Conservation (phyloP, 495 filamentous ascomycete species). For the Coniosporium apollinis region DNA sequence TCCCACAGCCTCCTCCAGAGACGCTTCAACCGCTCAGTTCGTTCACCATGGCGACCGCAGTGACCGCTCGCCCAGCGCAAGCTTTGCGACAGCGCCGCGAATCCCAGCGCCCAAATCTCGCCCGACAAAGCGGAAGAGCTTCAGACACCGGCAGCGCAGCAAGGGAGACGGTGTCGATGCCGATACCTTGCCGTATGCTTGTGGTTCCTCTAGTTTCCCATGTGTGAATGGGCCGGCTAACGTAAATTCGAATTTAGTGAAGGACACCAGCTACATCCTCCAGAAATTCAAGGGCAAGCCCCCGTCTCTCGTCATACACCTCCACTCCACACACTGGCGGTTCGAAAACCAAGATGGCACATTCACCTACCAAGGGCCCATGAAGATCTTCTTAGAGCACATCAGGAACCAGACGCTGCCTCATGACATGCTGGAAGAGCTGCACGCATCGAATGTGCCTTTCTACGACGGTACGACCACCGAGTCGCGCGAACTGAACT, state of each 20-base stretch:
- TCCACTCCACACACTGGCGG: slow-evolving; percentile 71
- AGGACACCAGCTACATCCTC: slow-evolving; percentile 56
- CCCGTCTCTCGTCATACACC: slow-evolving; percentile 73
- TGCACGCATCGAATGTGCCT: slow-evolving; percentile 44
- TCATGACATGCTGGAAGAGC: slow-evolving; percentile 57
- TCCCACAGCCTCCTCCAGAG: too few relatives aligned
- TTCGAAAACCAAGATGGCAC: slow-evolving; percentile 91
- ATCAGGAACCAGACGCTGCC: slow-evolving; percentile 48
- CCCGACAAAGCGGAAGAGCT: neutral
- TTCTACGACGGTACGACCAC: slow-evolving; percentile 68
- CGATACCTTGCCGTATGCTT: too few relatives aligned
- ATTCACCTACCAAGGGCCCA: slow-evolving; percentile 79
- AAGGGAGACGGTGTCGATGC: neutral
- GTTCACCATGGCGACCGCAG: too few relatives aligned
- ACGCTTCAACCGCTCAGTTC: too few relatives aligned
- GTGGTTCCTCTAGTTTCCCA: too few relatives aligned
- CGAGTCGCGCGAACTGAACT: slow-evolving; percentile 4
- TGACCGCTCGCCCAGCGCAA: too few relatives aligned
- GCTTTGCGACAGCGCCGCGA: slow-evolving; percentile 18
- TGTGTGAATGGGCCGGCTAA: neutral
- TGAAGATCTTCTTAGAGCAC: slow-evolving; percentile 70
- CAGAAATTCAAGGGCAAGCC: slow-evolving; percentile 58
- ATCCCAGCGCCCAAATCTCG: slow-evolving; percentile 13
- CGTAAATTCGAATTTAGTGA: slow-evolving; percentile 6
- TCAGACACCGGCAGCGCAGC: neutral